Percentiles rank a stretch among this genome's conserved stretches.
Evolutionary conservation across 345 rosid species (phyloP).

Genomic region (Tarenaya hassleriana): DNA sequence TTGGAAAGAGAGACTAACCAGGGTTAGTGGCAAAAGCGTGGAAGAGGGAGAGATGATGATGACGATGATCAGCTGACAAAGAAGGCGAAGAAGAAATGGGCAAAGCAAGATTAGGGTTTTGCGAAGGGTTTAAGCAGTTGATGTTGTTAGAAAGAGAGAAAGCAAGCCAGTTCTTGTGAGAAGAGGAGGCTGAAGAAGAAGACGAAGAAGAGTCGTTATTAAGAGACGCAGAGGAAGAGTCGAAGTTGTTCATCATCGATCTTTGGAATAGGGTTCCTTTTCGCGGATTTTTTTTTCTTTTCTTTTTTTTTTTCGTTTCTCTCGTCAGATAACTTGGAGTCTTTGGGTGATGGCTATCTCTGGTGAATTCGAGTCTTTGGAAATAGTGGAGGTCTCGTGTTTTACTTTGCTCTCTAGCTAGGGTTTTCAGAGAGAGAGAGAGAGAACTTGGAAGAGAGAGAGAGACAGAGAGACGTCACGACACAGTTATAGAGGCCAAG

Average conservation of each 20-base stretch:
- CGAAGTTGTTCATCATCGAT: constrained; percentile 36
- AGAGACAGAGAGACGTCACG: no score
- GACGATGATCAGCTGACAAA: constrained; percentile 26
- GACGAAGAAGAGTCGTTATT: constrained; percentile 32
- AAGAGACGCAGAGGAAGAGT: constrained; percentile 26
- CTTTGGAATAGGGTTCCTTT: constrained; percentile 21
- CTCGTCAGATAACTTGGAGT: no score
- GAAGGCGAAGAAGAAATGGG: constrained; percentile 23
- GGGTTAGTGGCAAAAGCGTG: constrained; percentile 41
- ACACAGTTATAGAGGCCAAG: constrained; percentile 60
- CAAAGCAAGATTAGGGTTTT: constrained; percentile 25
- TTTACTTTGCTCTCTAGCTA: no score
- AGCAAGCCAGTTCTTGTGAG: constrained; percentile 42
- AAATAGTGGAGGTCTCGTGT: constrained; percentile 48
- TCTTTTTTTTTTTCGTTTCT: no score
- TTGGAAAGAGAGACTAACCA: constrained; percentile 25
- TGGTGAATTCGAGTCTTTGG: constrained; percentile 36
- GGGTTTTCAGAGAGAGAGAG: constrained; percentile 17
- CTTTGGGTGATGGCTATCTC: constrained; percentile 6
- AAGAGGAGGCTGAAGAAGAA: no score
- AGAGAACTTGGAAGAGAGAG: constrained; percentile 18
- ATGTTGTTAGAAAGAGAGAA: constrained; percentile 49
- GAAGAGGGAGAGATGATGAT: constrained; percentile 44
- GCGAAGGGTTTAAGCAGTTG: constrained; percentile 19
- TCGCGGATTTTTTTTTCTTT: no score